Conservation (phyloP, 257 asterid species). For the Solanum arcanum region DNA sequence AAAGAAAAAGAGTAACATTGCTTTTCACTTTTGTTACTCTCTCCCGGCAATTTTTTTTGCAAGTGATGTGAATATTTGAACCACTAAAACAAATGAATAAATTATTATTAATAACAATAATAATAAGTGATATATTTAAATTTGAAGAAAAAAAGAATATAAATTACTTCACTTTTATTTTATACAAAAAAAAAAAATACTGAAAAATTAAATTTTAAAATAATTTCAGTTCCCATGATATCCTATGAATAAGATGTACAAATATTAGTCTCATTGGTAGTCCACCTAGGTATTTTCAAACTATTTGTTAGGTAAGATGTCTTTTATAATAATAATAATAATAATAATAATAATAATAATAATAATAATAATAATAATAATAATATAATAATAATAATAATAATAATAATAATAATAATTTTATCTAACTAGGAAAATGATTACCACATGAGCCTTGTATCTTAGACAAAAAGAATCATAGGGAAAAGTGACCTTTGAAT, state of each 20-base stretch:
- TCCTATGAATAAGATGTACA: not conserved
- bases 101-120: not conserved
- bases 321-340: not conserved
- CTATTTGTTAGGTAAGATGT: not conserved
- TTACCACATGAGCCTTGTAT: not conserved
- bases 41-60: not conserved
- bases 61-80: not conserved
- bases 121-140: not conserved
- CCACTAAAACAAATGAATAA: not conserved
- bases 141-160: not conserved
- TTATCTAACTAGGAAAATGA: not conserved
- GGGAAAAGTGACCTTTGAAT: not conserved
- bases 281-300: not conserved
- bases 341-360: not conserved
- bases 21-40: not conserved
- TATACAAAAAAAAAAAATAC: not conserved
- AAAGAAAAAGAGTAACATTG: not conserved
- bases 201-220: not conserved
- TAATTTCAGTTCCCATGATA: not conserved
- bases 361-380: not conserved
- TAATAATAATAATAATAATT: not conserved
- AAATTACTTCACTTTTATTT: not conserved
- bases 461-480: not conserved
- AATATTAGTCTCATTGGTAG: not conserved
- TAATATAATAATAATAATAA: not conserved